A percentile compares a stretch with the other conserved stretches of the same genome.
Evolutionary conservation across 208 protist genomes (phyloP).

Genomic region (Wallacemonas sp.): DNA sequence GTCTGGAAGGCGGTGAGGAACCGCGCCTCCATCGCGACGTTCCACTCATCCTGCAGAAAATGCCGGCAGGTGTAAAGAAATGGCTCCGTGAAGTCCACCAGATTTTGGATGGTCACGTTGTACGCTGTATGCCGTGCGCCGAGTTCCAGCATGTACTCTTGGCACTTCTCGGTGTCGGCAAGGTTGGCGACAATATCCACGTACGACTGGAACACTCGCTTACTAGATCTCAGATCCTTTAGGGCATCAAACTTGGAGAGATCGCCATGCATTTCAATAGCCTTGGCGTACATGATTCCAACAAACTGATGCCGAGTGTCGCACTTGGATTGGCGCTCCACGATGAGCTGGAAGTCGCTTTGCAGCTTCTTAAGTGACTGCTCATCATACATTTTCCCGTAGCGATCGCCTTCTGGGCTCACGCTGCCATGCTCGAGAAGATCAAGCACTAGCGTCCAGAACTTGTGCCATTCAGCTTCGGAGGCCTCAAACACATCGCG

Average conservation of each 20-base stretch:
- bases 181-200: constrained; percentile 48
- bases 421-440: constrained; percentile 49
- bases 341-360: constrained; percentile 55
- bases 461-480: constrained; percentile 63
- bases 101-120: constrained; percentile 46
- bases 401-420: constrained; percentile 53
- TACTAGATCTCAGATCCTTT: constrained; percentile 44
- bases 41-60: constrained; percentile 73
- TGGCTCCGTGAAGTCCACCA: constrained; percentile 49
- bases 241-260: constrained; percentile 56
- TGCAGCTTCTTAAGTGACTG: constrained; percentile 46
- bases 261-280: constrained; percentile 62
- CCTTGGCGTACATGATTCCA: constrained; percentile 62
- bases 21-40: constrained; percentile 56
- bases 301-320: constrained; percentile 56
- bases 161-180: constrained; percentile 24
- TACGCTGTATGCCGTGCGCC: constrained; percentile 54
- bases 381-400: constrained; percentile 38
- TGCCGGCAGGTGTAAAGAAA: constrained; percentile 73
- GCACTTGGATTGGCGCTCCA: constrained; percentile 39
- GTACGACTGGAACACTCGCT: constrained; percentile 49
- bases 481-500: constrained; percentile 43
- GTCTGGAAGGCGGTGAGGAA: constrained; percentile 49
- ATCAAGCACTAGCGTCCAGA: constrained; percentile 55
- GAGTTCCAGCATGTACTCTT: constrained; percentile 58